Evolutionary conservation across 2,329 filamentous ascomycete genomes (phyloP).

Genomic region (Alternaria arborescens): DNA sequence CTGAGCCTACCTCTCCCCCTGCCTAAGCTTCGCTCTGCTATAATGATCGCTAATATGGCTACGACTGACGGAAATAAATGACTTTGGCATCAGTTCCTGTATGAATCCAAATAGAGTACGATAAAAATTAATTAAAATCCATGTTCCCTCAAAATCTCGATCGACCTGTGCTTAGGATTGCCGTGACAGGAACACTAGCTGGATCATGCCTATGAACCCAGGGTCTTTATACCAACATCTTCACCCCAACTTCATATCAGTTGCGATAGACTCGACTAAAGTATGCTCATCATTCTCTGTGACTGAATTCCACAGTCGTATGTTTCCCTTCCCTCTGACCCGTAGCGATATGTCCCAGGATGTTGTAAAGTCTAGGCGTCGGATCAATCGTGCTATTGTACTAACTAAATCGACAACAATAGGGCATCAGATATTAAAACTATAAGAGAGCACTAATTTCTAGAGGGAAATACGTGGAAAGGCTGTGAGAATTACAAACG

Average conservation of each 20-base stretch:
- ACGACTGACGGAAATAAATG: conserved; percentile 1
- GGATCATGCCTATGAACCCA: background rate
- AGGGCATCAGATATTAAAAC: background rate
- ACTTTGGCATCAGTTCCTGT: background rate
- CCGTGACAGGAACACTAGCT: background rate
- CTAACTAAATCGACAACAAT: background rate
- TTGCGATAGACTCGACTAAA: background rate
- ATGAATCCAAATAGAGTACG: conserved; percentile 1
- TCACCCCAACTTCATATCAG: background rate
- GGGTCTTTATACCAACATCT: background rate
- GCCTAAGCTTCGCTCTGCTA: conserved; percentile 13
- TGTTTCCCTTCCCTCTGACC: background rate
- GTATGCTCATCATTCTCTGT: background rate
- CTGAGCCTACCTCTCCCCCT: conserved; percentile 33
- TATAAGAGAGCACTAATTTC: background rate
- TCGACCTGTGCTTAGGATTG: background rate
- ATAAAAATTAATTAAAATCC: conserved; percentile 25
- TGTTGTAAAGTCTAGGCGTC: background rate
- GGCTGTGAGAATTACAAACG: background rate
- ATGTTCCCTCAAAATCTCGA: background rate
- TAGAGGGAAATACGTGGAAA: background rate
- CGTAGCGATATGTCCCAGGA: background rate
- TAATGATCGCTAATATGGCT: background rate
- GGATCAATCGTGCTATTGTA: background rate
- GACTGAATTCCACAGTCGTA: background rate